Conservation (phyloP, 2,329 filamentous ascomycete species). For the Chrysoporthe puriensis region DNA sequence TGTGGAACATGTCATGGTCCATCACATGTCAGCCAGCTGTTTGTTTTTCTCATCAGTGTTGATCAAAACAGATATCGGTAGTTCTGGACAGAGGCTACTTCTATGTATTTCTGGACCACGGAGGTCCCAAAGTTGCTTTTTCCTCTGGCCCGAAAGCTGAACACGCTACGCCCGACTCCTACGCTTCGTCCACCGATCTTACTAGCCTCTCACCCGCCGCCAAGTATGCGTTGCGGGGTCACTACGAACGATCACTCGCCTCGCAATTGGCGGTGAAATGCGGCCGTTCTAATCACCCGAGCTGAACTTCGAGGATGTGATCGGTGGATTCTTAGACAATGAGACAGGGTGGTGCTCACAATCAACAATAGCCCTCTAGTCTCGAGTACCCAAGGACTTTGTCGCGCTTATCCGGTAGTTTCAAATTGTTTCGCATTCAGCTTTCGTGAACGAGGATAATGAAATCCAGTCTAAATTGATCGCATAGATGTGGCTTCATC, state of each 20-base stretch:
- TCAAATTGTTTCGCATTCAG: background rate
- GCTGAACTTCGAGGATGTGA: background rate
- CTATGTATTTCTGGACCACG: background rate
- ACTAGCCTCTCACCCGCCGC: background rate
- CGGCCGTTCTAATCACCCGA: background rate
- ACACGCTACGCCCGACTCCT: background rate
- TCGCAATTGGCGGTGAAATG: background rate
- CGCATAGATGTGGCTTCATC: background rate
- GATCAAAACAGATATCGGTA: background rate
- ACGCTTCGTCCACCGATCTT: background rate
- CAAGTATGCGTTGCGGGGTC: background rate
- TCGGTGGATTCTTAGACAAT: background rate
- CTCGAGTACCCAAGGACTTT: background rate
- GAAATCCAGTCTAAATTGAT: background rate
- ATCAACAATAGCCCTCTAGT: background rate
- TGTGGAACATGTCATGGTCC: background rate
- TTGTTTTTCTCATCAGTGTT: background rate
- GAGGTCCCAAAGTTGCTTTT: background rate
- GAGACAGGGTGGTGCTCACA: background rate
- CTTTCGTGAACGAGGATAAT: background rate
- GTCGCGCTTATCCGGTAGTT: background rate
- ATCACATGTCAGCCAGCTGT: background rate
- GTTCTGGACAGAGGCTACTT: background rate
- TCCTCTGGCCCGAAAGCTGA: background rate
- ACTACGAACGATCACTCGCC: background rate